Conservation (phyloP, 2,329 filamentous ascomycete species). For the Fusarium sp. region DNA sequence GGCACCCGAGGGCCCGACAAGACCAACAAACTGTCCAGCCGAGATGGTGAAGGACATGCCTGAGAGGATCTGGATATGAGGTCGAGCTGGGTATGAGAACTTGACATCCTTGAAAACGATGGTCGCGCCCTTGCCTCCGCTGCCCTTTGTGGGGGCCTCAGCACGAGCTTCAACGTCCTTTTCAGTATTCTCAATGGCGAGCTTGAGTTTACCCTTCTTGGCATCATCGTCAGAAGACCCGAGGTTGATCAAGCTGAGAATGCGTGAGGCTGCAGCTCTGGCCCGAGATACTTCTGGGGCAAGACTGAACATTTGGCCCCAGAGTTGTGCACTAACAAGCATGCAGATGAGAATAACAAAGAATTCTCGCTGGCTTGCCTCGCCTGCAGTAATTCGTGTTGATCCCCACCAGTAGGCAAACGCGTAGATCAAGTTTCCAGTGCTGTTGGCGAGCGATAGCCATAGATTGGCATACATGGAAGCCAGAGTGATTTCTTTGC, state of each 20-base stretch:
- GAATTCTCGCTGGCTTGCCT: conserved; percentile 76
- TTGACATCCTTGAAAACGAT: conserved; percentile 70
- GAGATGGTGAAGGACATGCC: conserved; percentile 68
- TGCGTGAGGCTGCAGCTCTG: conserved; percentile 69
- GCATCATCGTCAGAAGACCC: conserved; percentile 51
- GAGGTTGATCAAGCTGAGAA: conserved; percentile 65
- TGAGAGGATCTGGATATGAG: conserved; percentile 68
- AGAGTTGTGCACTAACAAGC: conserved; percentile 78
- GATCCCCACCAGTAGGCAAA: conserved; percentile 87
- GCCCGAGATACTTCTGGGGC: conserved; percentile 81
- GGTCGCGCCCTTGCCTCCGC: conserved; percentile 56
- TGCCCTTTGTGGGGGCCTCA: conserved; percentile 45
- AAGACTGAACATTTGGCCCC: conserved; percentile 80
- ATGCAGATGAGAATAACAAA: conserved; percentile 80
- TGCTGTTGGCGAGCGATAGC: conserved; percentile 71
- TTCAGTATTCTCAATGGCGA: conserved; percentile 29
- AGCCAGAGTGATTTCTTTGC: conserved; percentile 66
- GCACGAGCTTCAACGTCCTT: conserved; percentile 58
- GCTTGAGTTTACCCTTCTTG: conserved; percentile 27
- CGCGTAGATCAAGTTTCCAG: conserved; percentile 77
- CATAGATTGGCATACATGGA: conserved; percentile 68
- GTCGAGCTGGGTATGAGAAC: conserved; percentile 76
- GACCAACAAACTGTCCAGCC: conserved; percentile 71
- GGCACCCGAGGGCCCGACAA: conserved; percentile 75
- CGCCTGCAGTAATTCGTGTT: conserved; percentile 74